Percentiles rank a stretch among this genome's conserved stretches.
phyloP scores from a whole-genome alignment of 257 asterid genomes.

The Solanum lignicaule region DNA sequence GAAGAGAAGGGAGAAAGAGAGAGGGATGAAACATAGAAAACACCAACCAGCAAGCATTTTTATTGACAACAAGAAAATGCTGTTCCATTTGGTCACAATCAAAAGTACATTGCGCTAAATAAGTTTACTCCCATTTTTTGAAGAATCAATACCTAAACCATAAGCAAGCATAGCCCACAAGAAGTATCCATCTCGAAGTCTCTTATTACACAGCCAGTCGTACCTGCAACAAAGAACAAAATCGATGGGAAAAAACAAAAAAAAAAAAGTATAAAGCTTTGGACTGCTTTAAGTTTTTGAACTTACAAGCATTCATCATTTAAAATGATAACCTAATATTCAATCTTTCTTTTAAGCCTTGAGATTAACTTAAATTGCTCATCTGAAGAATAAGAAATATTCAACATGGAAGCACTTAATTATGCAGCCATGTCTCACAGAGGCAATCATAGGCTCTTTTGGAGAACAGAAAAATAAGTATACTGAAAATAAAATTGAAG shows the following conservation, averaged over 20 bases:
- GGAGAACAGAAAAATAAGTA: neutral
- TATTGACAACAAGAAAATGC: neutral
- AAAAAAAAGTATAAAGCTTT: neutral
- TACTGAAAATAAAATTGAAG: neutral
- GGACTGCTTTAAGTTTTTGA: neutral
- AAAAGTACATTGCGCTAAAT: neutral
- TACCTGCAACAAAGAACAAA: slow-evolving; percentile 38
- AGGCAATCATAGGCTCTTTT: neutral
- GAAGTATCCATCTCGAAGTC: slow-evolving; percentile 70
- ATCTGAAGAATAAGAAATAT: neutral
- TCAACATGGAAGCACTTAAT: neutral
- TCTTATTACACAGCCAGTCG: slow-evolving; percentile 83
- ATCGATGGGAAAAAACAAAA: neutral
- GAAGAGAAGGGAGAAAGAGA: neutral
- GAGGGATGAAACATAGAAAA: neutral
- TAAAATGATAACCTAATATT: neutral
- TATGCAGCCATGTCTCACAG: neutral
- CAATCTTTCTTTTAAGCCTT: neutral
- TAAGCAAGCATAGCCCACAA: slow-evolving; percentile 88
- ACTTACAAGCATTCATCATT: neutral
- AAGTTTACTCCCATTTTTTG: neutral
- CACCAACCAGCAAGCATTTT: neutral
- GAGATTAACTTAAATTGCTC: neutral
- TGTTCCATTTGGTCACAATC: neutral
- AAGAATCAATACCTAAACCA: slow-evolving; percentile 23